phyloP scores from a whole-genome alignment of 1,139 yeast genomes.

The Kodamaea alishanica region DNA sequence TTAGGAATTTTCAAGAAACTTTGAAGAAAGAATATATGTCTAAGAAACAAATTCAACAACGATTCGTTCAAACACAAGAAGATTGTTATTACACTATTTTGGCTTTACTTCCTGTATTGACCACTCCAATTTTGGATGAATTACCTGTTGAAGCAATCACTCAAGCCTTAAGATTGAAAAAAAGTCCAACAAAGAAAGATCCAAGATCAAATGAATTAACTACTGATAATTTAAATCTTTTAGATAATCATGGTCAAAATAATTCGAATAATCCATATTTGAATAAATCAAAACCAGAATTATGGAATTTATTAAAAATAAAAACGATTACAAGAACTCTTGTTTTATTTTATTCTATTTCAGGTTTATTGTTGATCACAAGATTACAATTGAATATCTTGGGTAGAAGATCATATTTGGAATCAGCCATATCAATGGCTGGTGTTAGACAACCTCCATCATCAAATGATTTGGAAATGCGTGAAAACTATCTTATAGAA shows the following conservation, averaged over 20 bases:
- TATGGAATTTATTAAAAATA: conserved; percentile 81
- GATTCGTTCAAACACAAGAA: conserved; percentile 88
- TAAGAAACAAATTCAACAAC: conserved; percentile 60
- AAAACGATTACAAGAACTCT: conserved; percentile 72
- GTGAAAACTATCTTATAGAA: conserved; percentile 54
- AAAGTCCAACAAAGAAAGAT: conserved; percentile 30
- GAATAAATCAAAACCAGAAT: conserved; percentile 61
- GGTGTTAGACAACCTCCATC: conserved; percentile 25
- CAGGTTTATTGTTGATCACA: conserved; percentile 70
- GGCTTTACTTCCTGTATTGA: conserved; percentile 76
- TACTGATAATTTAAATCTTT: conserved; percentile 38
- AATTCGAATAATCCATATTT: conserved; percentile 26
- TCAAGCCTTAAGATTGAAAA: conserved; percentile 62
- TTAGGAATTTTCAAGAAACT: conserved; percentile 64
- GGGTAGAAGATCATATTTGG: conserved; percentile 81
- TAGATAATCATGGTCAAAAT: conserved; percentile 26
- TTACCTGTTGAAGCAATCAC: conserved; percentile 75
- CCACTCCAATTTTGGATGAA: conserved; percentile 57
- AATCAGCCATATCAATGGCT: conserved; percentile 71
- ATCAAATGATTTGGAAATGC: conserved; percentile 15
- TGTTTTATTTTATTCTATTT: conserved; percentile 64
- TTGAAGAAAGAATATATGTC: conserved; percentile 73
- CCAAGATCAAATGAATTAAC: conserved; percentile 25
- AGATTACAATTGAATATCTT: conserved; percentile 83
- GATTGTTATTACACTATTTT: conserved; percentile 84